phyloP scores from a whole-genome alignment of 202 grass and related monocot species.

The Digitaria exilis region DNA sequence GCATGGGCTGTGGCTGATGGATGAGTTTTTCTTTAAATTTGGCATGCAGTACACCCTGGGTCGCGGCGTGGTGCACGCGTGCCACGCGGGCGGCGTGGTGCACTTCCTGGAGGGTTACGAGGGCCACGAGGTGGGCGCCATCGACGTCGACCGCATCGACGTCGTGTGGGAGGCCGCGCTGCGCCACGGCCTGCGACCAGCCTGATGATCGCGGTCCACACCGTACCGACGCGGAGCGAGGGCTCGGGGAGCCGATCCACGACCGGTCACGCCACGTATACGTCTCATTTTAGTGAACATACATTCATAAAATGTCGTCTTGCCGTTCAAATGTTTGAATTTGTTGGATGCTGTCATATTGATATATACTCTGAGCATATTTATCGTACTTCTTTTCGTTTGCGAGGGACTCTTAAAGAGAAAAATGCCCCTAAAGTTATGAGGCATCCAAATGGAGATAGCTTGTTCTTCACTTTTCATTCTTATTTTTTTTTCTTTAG shows the following conservation, averaged over 20 bases:
- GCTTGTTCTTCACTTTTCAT: neutral
- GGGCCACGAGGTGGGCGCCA: conserved; percentile 70
- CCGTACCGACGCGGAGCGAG: too few relatives aligned
- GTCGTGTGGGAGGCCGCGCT: conserved; percentile 71
- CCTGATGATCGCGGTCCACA: conserved; percentile 32
- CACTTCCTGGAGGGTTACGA: conserved; percentile 66
- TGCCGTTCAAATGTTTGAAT: neutral
- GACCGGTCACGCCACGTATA: too few relatives aligned
- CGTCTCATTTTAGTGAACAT: too few relatives aligned
- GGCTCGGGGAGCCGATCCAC: too few relatives aligned
- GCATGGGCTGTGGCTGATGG: too few relatives aligned
- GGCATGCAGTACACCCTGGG: conserved; percentile 62
- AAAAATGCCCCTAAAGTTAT: neutral
- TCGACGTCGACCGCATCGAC: conserved; percentile 77
- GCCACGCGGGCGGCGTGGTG: conserved; percentile 70
- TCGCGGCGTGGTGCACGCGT: conserved; percentile 67
- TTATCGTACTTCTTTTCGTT: neutral
- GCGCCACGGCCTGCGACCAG: conserved; percentile 59
- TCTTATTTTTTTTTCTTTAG: too few relatives aligned
- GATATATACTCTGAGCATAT: conserved; percentile 23
- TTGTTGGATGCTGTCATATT: neutral
- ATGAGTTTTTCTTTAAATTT: neutral
- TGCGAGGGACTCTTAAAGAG: neutral
- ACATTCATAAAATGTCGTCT: neutral
- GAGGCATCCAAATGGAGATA: too few relatives aligned